These are phyloP conservation scores for Mycena pura DNA, from an alignment of 768 basidiomycete genomes.

Conservation along the genomic window DNA sequence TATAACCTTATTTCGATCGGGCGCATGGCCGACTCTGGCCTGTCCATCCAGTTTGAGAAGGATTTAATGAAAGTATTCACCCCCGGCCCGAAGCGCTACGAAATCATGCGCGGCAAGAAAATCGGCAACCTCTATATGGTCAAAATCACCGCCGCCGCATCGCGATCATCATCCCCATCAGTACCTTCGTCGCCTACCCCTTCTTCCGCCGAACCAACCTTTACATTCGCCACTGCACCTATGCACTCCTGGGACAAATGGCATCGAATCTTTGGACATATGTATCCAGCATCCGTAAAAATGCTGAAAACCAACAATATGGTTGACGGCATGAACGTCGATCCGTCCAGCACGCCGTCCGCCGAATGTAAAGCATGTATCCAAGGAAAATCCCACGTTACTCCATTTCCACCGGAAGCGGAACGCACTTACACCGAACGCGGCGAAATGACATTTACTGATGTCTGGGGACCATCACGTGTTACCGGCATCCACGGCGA, in stretches of 20 bases:
- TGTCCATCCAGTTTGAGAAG: slow-evolving; percentile 10
- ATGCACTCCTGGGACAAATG: no score
- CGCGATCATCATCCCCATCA: no score
- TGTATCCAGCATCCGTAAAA: slow-evolving; percentile 26
- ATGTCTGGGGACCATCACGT: slow-evolving; percentile 30
- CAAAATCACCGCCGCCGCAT: neutral
- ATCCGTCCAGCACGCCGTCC: slow-evolving; percentile 8
- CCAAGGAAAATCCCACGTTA: slow-evolving; percentile 29
- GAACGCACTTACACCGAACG: slow-evolving; percentile 23
- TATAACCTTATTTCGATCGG: no score
- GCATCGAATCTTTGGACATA: slow-evolving; percentile 32
- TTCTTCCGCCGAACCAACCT: neutral
- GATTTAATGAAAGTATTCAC: slow-evolving; percentile 17
- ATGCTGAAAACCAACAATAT: slow-evolving; percentile 26
- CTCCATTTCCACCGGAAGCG: slow-evolving; percentile 29
- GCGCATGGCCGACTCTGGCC: slow-evolving; percentile 17
- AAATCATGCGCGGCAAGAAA: slow-evolving; percentile 16
- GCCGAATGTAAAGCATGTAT: slow-evolving; percentile 31
- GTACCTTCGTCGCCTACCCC: neutral
- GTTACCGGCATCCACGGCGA: slow-evolving; percentile 17
- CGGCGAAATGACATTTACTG: slow-evolving; percentile 28
- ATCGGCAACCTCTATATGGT: slow-evolving; percentile 9
- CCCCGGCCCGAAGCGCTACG: neutral
- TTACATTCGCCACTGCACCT: neutral
- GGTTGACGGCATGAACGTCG: slow-evolving; percentile 31